Base-by-base conservation (phyloP, 2,329 filamentous ascomycete genomes). In the Neofusicoccum cordaticola region DNA sequence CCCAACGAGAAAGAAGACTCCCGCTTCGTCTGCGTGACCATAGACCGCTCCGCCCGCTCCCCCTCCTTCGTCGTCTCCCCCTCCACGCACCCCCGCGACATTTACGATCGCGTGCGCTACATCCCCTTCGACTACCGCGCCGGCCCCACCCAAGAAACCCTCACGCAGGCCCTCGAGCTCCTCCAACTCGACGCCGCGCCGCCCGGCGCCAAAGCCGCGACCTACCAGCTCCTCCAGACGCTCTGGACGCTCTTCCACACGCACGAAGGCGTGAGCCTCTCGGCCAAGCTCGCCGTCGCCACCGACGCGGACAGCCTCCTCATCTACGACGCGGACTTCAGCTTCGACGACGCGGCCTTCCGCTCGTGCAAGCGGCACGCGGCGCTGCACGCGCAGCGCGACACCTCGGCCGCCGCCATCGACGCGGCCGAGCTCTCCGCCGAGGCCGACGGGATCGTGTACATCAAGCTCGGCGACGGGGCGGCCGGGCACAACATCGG, bases 371-470 rank as follows among this genome's bases (percentile, higher is more conserved):
- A 82, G n/a, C 84, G 89, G 1, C 88, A 91, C 66, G 75, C 79
- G 45, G 84, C 86, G 52, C 79, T 91, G 34, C 88, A 90, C 69
- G 74, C 76, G 6, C 77, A 89, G 12, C 82, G 88, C 27, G 82
- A 86, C 66, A 76, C 77, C 31, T 73, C 80, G 3, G 71, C 78
- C 4, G 83, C 88, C 70, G 61, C 50, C 41, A 47, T 63, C 61
- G 82, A 86, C 9, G 75, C 81, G 0, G 81, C 82, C 56, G 88
- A 90, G 70, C 77, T 86, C 3, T 84, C 87, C 68, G 89, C 86
- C 2, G 88, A 90, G 72, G 82, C 84, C 65, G 81, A 88, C 65
- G 91, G 91, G 3, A 92, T 96, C 69, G 90, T 95, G 0, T 96
- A 93, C 74, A 84, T 96, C 68, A 88, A 86, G 70, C 82, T 85